Percentiles rank a stretch among this genome's conserved stretches.
Conservation (phyloP, 345 rosid genomes). For the Mercurialis annua region DNA sequence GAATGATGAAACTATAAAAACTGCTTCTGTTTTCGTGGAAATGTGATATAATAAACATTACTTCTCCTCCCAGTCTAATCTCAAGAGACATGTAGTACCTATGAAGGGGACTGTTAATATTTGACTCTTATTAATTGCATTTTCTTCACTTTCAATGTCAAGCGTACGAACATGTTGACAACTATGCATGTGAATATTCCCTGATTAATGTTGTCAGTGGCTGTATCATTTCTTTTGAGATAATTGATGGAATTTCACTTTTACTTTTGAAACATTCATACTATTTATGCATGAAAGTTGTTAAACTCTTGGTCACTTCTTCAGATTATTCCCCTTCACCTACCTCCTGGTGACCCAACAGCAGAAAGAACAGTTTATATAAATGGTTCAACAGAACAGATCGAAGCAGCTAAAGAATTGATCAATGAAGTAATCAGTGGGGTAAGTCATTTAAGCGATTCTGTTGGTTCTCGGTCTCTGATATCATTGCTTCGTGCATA, state of each 20-base stretch:
- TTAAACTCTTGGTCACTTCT: neutral
- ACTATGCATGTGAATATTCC: neutral
- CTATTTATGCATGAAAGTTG: neutral
- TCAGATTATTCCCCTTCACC: slow-evolving; percentile 31
- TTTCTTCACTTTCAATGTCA: neutral
- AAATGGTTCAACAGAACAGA: slow-evolving; percentile 26
- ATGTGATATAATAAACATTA: neutral
- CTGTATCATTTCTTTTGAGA: neutral
- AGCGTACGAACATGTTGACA: neutral
- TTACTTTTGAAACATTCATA: neutral
- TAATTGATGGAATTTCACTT: neutral
- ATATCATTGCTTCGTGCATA: neutral
- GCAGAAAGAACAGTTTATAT: slow-evolving; percentile 24
- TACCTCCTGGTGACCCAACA: slow-evolving; percentile 29
- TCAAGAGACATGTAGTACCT: neutral
- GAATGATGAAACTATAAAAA: no score
- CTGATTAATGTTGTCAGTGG: neutral
- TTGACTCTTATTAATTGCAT: neutral
- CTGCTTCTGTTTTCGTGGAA: no score
- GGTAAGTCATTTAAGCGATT: slow-evolving; percentile 13
- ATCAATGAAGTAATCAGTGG: slow-evolving; percentile 26
- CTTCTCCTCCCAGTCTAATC: neutral
- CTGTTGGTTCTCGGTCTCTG: neutral
- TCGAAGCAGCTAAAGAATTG: slow-evolving; percentile 31
- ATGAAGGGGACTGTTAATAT: neutral